A percentile compares a stretch with the other conserved stretches of the same genome.
phyloP scores from a whole-genome alignment of 2,329 filamentous ascomycete genomes.

The Elsinoe necatrix region DNA sequence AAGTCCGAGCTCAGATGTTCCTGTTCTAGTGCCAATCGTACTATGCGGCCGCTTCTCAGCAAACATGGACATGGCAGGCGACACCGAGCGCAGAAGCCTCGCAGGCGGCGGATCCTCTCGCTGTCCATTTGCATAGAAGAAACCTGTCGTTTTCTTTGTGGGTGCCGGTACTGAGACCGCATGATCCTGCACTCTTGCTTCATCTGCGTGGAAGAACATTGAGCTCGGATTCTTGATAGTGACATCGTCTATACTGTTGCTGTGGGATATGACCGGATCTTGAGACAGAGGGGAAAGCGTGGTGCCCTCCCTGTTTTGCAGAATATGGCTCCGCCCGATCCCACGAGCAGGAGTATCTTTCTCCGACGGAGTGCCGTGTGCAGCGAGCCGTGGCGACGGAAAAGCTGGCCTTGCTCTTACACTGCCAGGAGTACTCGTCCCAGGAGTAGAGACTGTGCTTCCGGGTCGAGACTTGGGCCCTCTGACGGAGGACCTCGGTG shows the following conservation, averaged over 20 bases:
- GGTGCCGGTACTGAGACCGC: constrained; percentile 28
- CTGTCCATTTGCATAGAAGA: constrained; percentile 46
- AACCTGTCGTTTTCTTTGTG: constrained; percentile 39
- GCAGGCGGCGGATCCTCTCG: constrained; percentile 28
- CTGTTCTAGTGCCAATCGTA: not conserved
- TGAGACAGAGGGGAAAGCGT: constrained; percentile 25
- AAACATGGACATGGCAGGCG: constrained; percentile 29
- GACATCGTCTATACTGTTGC: constrained; percentile 24
- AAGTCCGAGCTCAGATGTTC: constrained; percentile 8
- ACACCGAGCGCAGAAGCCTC: constrained; percentile 28
- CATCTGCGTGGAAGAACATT: constrained; percentile 90
- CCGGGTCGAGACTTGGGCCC: constrained; percentile 55
- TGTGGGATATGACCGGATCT: constrained; percentile 26
- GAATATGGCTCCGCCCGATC: not conserved
- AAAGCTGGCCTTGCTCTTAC: constrained; percentile 12
- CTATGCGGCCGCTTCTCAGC: not conserved
- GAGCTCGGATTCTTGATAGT: constrained; percentile 30
- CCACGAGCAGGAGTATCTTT: constrained; percentile 18
- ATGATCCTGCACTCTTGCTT: constrained; percentile 47
- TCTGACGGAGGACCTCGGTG: constrained; percentile 67
- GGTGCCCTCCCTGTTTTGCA: constrained; percentile 32
- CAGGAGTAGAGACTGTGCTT: constrained; percentile 53
- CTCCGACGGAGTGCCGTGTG: constrained; percentile 1
- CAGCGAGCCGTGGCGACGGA: not conserved
- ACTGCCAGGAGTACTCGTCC: constrained; percentile 11